These are phyloP conservation scores for Trypethelium eluteriae DNA, from an alignment of 495 filamentous ascomycete genomes.

Conservation along the genomic window DNA sequence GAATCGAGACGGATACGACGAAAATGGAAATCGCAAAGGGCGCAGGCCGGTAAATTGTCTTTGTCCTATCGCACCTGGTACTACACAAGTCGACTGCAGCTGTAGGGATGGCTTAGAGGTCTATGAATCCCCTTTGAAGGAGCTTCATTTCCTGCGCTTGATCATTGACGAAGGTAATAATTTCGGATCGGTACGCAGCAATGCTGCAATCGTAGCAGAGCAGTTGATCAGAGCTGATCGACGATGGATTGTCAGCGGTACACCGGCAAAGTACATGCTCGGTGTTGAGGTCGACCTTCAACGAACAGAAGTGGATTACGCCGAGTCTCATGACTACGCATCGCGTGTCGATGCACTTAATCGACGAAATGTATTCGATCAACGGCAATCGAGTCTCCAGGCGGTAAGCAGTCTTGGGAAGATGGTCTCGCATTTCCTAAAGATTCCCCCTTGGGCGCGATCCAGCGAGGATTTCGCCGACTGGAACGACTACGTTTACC, in stretches of 20 bases:
- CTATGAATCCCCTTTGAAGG: conserved; percentile 55
- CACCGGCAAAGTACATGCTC: conserved; percentile 72
- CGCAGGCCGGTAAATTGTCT: conserved; percentile 5
- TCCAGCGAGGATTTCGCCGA: conserved; percentile 44
- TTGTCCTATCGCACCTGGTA: conserved; percentile 22
- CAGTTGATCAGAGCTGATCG: conserved; percentile 58
- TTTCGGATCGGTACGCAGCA: conserved; percentile 53
- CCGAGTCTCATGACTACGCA: conserved; percentile 7
- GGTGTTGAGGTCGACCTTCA: conserved; percentile 61
- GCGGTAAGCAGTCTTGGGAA: conserved; percentile 59
- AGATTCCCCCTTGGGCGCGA: conserved; percentile 69
- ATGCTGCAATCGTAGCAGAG: conserved; percentile 59
- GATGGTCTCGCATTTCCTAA: conserved; percentile 66
- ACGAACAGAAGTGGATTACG: conserved; percentile 24
- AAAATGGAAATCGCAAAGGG: conserved; percentile 29
- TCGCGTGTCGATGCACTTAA: conserved; percentile 27
- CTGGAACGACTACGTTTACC: conserved; percentile 72
- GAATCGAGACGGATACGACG: conserved; percentile 34
- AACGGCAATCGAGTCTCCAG: conserved; percentile 24
- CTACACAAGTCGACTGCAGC: conserved; percentile 37
- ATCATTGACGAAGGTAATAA: conserved; percentile 91
- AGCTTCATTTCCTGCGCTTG: conserved; percentile 73
- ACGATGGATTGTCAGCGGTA: conserved; percentile 87
- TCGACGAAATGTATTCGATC: conserved; percentile 28
- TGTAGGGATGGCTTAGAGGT: conserved; percentile 36